Evolutionary conservation across 148 eudicot species (phyloP).

Genomic region (Limonium bicolor): DNA sequence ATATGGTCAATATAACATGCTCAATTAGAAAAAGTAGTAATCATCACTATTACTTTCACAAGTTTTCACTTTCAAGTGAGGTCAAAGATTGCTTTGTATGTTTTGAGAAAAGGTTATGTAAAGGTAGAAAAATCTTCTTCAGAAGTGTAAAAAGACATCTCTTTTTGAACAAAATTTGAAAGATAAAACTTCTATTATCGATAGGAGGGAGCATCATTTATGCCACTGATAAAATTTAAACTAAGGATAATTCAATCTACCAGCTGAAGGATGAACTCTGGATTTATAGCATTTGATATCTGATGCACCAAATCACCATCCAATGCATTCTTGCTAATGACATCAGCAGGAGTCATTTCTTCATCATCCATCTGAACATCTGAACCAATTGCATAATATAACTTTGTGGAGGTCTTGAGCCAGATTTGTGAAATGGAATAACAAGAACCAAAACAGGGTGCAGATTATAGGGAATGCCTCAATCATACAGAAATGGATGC

Average conservation of each 20-base stretch:
- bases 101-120: too few relatives aligned
- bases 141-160: neutral
- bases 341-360: constrained; percentile 51
- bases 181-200: too few relatives aligned
- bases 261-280: constrained; percentile 80
- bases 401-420: too few relatives aligned
- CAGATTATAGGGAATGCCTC: too few relatives aligned
- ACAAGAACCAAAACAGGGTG: neutral
- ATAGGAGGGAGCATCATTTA: too few relatives aligned
- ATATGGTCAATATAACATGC: too few relatives aligned
- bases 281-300: constrained; percentile 61
- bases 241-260: constrained; percentile 20
- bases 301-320: constrained; percentile 53
- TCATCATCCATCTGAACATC: constrained; percentile 49
- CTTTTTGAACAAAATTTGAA: neutral
- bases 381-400: constrained; percentile 11
- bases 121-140: neutral
- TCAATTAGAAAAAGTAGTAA: too few relatives aligned
- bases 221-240: too few relatives aligned
- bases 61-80: too few relatives aligned
- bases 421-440: neutral
- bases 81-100: too few relatives aligned
- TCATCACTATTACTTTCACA: too few relatives aligned
- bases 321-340: constrained; percentile 20
- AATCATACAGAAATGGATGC: too few relatives aligned